Evolutionary conservation across 129 eudicot genomes (phyloP).

Genomic region (Centrapalus pauciflorus): DNA sequence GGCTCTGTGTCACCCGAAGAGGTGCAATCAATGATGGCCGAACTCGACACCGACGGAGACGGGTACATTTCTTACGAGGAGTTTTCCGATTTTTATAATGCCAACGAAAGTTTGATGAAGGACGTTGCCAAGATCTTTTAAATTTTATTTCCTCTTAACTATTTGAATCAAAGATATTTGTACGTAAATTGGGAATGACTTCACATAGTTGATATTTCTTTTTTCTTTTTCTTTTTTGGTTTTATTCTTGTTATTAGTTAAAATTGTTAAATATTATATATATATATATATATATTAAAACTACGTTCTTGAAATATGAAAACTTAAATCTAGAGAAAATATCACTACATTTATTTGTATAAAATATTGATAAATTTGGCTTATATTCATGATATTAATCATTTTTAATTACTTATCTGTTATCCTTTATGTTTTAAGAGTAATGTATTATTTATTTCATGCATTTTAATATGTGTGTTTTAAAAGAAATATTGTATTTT

Average conservation of each 20-base stretch:
- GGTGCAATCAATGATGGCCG: slow-evolving; percentile 62
- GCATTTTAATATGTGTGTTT: no score
- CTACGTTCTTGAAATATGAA: background rate
- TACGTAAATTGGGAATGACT: background rate
- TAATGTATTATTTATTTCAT: no score
- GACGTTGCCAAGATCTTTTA: slow-evolving; percentile 85
- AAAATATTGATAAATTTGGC: no score
- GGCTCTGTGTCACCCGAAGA: slow-evolving; percentile 61
- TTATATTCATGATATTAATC: no score
- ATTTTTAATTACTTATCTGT: no score
- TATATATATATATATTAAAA: background rate
- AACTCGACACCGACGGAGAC: slow-evolving; percentile 73
- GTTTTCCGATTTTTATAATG: slow-evolving; percentile 52
- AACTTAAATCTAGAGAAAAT: background rate
- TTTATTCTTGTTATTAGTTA: background rate
- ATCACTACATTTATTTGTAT: no score
- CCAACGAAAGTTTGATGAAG: slow-evolving; percentile 62
- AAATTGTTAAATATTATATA: background rate
- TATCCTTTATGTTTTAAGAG: no score
- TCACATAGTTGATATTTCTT: background rate
- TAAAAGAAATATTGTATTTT: no score
- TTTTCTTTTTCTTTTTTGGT: background rate
- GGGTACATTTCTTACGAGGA: slow-evolving; percentile 75
- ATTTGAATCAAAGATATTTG: background rate
- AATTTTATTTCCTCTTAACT: background rate